Evolutionary conservation across 148 eudicot genomes (phyloP).

Genomic region (Tetragonia tetragonoides): DNA sequence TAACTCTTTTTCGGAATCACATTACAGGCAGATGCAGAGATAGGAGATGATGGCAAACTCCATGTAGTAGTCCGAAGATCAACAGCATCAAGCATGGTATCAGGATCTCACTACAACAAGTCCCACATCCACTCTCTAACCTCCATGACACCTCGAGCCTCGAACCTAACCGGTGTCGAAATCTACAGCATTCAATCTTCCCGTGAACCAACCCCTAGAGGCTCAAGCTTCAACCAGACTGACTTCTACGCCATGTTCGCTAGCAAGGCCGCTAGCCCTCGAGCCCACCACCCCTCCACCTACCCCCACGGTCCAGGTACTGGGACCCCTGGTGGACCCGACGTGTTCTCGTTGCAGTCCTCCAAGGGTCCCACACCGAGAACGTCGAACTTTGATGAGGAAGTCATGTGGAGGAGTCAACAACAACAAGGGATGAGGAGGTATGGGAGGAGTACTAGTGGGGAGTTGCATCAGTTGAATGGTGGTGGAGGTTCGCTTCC

Average conservation of each 20-base stretch:
- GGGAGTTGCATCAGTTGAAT: slow-evolving; percentile 38
- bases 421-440: slow-evolving; percentile 40
- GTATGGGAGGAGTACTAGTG: slow-evolving; percentile 77
- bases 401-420: slow-evolving; percentile 48
- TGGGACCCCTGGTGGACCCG: slow-evolving; percentile 32
- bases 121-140: slow-evolving; percentile 46
- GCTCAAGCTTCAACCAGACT: slow-evolving; percentile 83
- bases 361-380: slow-evolving; percentile 89
- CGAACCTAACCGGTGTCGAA: slow-evolving; percentile 88
- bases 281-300: slow-evolving; percentile 32
- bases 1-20: neutral
- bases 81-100: slow-evolving; percentile 54
- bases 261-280: slow-evolving; percentile 75
- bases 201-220: slow-evolving; percentile 81
- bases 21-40: slow-evolving; percentile 79
- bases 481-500: slow-evolving; percentile 28
- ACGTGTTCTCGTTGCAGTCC: slow-evolving; percentile 78
- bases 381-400: slow-evolving; percentile 91
- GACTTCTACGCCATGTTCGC: slow-evolving; percentile 93
- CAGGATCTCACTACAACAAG: slow-evolving; percentile 57
- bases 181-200: slow-evolving; percentile 93
- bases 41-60: slow-evolving; percentile 86
- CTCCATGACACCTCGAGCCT: slow-evolving; percentile 78
- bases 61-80: slow-evolving; percentile 81
- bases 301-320: neutral